Conservation (phyloP, 495 filamentous ascomycete species). For the Aspergillus bertholletiae region DNA sequence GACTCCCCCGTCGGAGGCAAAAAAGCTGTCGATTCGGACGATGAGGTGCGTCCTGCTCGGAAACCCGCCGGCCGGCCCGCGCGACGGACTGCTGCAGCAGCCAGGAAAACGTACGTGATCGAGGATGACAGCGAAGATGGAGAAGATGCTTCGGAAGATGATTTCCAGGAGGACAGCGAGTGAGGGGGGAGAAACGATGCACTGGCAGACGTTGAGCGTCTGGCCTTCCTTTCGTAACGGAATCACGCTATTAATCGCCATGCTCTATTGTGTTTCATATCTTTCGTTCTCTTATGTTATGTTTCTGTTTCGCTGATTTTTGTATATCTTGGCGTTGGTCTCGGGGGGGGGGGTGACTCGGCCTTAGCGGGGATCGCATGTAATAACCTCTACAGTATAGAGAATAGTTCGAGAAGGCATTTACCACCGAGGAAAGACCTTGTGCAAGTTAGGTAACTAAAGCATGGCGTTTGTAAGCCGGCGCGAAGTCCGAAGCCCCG, state of each 20-base stretch:
- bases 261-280: slow-evolving; percentile 8
- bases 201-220: slow-evolving; percentile 15
- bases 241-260: background rate
- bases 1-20: slow-evolving; percentile 42
- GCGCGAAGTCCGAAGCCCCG: background rate
- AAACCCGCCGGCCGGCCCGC: slow-evolving; percentile 44
- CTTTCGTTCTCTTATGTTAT: slow-evolving; percentile 3
- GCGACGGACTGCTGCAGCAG: slow-evolving; percentile 47
- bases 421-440: background rate
- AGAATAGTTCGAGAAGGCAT: too few species aligned
- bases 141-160: slow-evolving; percentile 29
- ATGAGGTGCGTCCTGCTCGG: slow-evolving; percentile 30
- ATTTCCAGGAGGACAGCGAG: slow-evolving; percentile 42
- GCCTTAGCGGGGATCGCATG: too few species aligned
- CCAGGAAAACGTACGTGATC: slow-evolving; percentile 53
- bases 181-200: slow-evolving; percentile 11
- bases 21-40: slow-evolving; percentile 34
- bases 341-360: too few species aligned
- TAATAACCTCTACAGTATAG: too few species aligned
- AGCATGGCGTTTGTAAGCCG: background rate
- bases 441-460: background rate
- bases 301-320: slow-evolving; percentile 5
- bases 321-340: slow-evolving; percentile 1
- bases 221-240: background rate
- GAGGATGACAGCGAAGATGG: slow-evolving; percentile 51